Evolutionary conservation across 768 basidiomycete species (phyloP).

Genomic region (Dacryopinax primogenitus): DNA sequence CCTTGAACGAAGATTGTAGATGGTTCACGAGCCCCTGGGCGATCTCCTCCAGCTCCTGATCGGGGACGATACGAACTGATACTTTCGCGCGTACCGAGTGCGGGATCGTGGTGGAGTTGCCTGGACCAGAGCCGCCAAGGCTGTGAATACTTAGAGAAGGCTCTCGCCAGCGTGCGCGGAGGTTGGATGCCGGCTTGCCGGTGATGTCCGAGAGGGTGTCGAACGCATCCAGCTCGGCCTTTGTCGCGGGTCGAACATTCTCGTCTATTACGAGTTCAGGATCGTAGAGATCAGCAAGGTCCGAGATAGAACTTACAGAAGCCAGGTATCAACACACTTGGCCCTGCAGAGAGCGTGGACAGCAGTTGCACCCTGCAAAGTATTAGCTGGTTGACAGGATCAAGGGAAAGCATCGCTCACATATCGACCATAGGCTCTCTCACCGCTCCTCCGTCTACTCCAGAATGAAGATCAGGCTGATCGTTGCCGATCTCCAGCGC

Average conservation of each 20-base stretch:
- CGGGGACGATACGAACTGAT: slow-evolving; percentile 86
- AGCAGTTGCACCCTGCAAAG: slow-evolving; percentile 61
- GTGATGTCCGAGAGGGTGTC: slow-evolving; percentile 56
- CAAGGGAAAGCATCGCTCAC: slow-evolving; percentile 27
- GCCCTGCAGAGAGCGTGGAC: slow-evolving; percentile 47
- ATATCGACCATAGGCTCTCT: slow-evolving; percentile 90
- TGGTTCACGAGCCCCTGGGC: slow-evolving; percentile 46
- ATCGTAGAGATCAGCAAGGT: neutral
- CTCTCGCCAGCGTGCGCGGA: slow-evolving; percentile 75
- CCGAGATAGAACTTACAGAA: slow-evolving; percentile 55
- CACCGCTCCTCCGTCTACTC: slow-evolving; percentile 81
- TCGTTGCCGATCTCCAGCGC: slow-evolving; percentile 61
- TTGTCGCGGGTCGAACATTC: slow-evolving; percentile 52
- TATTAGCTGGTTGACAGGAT: neutral
- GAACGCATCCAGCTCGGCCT: slow-evolving; percentile 56
- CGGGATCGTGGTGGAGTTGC: slow-evolving; percentile 80
- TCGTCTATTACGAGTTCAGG: slow-evolving; percentile 33
- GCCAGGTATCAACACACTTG: slow-evolving; percentile 53
- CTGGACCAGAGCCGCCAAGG: slow-evolving; percentile 68
- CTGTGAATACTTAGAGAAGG: slow-evolving; percentile 84
- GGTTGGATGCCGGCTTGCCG: slow-evolving; percentile 48
- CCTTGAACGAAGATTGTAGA: slow-evolving; percentile 45
- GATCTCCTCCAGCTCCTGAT: slow-evolving; percentile 68
- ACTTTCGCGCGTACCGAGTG: slow-evolving; percentile 69
- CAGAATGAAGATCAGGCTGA: slow-evolving; percentile 78